phyloP scores from a whole-genome alignment of 768 basidiomycete species.

The Nevesoporus exiguus region DNA sequence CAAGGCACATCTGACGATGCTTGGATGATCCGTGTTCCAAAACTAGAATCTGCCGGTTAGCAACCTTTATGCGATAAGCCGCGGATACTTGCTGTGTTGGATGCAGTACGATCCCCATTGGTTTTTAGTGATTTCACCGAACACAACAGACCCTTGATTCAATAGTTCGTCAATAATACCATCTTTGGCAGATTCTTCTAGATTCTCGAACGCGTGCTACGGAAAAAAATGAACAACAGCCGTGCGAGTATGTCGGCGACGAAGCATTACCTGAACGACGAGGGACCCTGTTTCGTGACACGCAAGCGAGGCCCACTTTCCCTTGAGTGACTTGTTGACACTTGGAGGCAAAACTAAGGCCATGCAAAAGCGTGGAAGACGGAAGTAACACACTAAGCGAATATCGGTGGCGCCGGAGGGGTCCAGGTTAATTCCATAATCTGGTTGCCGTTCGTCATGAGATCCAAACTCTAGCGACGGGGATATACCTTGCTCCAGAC shows the following conservation, averaged over 20 bases:
- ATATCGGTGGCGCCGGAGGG: constrained; percentile 82
- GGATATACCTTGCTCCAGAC: constrained; percentile 80
- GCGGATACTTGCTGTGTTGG: constrained; percentile 64
- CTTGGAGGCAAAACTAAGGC: constrained; percentile 35
- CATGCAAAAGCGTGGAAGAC: neutral
- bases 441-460: constrained; percentile 34
- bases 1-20: constrained; percentile 72
- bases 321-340: constrained; percentile 83
- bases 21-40: constrained; percentile 80
- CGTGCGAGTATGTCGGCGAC: neutral
- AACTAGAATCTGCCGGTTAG: constrained; percentile 41
- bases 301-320: constrained; percentile 85
- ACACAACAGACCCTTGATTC: constrained; percentile 62
- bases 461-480: neutral
- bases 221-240: constrained; percentile 10
- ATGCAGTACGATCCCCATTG: constrained; percentile 90
- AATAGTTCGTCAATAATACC: constrained; percentile 83
- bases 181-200: constrained; percentile 79
- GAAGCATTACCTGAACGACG: constrained; percentile 66
- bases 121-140: constrained; percentile 76
- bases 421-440: constrained; percentile 92
- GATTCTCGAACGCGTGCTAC: constrained; percentile 82
- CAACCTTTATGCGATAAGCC: neutral
- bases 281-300: constrained; percentile 90
- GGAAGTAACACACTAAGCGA: constrained; percentile 60